Base-by-base conservation (phyloP, 2,329 filamentous ascomycete genomes). In the Hansfordia pulvinata region DNA sequence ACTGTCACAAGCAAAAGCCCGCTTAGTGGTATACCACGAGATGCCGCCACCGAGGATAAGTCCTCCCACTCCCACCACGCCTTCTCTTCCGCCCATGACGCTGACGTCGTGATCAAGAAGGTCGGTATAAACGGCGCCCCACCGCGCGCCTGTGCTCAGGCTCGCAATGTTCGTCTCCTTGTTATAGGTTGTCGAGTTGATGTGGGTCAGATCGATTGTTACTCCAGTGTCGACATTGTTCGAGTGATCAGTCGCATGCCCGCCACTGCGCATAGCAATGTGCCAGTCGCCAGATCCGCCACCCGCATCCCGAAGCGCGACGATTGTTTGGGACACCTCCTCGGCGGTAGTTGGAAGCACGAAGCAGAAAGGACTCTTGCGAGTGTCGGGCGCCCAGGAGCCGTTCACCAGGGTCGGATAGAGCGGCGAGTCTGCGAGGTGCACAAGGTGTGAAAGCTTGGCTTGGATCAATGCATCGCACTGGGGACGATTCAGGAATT, bases 201-300 rank as follows among this genome's bases (percentile, higher is more conserved):
- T 14, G 14, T 20, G 14, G 47, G 10, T 54, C 25, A 64, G 33
- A 25, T 54, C 49, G 27, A 61, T 46, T 6, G 45, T 40, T n/a
- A 54, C 30, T 3, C 49, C 50, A 17, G n/a, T n/a, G 7, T 11
- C 42, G 26, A 54, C 56, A 30, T 53, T 66, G 10, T 58, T 59
- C 4, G 50, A 46, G 10, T 53, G 55, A 1, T 53, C 52, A 3
- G 50, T 46, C 19, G 53, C 52, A 40, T 68, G 63, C 1, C 63
- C 64, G 16, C 62, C 64, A 32, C 60, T 58, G 20, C 58, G 54
- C n/a, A 62, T 48, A 3, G 63, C 60, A 29, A 68, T 62, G 18
- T 43, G 38, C 41, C 46, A 50, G 24, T 47, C 34, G 1, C 39
- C 37, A 1, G 38, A 35, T 10, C 39, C 39, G 8, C 34, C 30